A percentile compares a stretch with the other conserved stretches of the same genome.
These are phyloP conservation scores for Neurospora sp. DNA, from an alignment of 495 filamentous ascomycete genomes.

Conservation along the genomic window DNA sequence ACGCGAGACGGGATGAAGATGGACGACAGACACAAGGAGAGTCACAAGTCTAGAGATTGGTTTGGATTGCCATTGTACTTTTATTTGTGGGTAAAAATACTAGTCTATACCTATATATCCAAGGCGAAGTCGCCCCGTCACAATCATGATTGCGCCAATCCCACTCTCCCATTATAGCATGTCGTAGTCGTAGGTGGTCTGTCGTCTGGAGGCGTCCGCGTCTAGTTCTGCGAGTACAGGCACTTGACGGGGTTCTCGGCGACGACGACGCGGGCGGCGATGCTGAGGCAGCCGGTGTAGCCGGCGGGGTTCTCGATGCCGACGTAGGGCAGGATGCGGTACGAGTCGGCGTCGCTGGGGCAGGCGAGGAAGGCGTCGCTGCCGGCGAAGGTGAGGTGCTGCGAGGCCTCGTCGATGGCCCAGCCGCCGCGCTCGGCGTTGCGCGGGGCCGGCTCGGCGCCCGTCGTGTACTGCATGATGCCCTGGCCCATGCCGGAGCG, in stretches of 20 bases:
- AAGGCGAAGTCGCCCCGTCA: neutral
- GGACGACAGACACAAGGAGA: neutral
- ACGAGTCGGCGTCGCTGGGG: conserved; percentile 16
- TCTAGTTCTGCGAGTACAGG: conserved; percentile 1
- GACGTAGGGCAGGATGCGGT: conserved; percentile 37
- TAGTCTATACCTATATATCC: neutral
- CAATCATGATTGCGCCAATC: neutral
- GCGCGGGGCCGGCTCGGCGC: conserved; percentile 14
- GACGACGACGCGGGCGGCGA: conserved; percentile 25
- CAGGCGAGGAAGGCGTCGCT: no score
- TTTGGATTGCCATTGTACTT: neutral
- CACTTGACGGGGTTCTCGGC: conserved; percentile 21
- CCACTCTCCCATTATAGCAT: neutral
- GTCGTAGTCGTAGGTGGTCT: neutral
- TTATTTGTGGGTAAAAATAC: neutral
- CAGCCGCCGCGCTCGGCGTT: no score
- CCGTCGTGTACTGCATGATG: conserved; percentile 39
- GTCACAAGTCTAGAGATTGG: neutral
- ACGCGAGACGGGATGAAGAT: neutral
- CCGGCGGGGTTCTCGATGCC: conserved; percentile 34
- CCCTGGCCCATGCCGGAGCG: conserved; percentile 49
- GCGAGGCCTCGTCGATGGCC: no score
- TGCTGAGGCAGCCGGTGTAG: conserved; percentile 35
- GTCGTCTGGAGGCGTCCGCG: neutral
- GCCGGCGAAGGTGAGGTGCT: no score